phyloP scores from a whole-genome alignment of 352 stramenopile genomes.

The Phytophthora macrochlamydospora region DNA sequence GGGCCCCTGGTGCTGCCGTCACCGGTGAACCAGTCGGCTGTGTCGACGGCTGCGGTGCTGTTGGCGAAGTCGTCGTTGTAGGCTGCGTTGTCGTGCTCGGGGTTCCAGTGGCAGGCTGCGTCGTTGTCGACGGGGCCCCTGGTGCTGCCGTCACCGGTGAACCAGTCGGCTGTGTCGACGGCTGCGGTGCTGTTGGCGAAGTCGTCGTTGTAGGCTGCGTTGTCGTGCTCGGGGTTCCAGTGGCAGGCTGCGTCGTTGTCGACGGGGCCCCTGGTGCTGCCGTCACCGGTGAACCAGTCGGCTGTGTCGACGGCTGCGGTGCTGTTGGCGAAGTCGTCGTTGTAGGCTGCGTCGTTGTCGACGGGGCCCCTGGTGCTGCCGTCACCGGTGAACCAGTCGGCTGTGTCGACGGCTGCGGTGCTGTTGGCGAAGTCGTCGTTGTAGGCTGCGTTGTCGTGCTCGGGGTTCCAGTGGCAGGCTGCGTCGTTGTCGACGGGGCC shows the following conservation, averaged over 20 bases:
- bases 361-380: background rate
- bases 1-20: background rate
- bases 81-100: background rate
- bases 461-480: background rate
- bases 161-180: background rate
- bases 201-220: background rate
- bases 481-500: background rate
- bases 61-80: background rate
- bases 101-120: background rate
- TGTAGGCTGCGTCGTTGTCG: background rate
- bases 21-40: conserved; percentile 1
- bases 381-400: background rate
- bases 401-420: background rate
- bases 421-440: background rate
- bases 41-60: background rate
- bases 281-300: background rate
- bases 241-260: background rate
- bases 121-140: background rate
- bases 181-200: background rate
- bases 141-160: background rate
- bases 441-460: background rate
- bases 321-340: background rate
- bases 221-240: conserved; percentile 1
- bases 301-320: conserved; percentile 2
- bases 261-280: background rate